A percentile compares a stretch with the other conserved stretches of the same genome.
Conservation (phyloP, 2,329 filamentous ascomycete species). For the Penicillium sp. region DNA sequence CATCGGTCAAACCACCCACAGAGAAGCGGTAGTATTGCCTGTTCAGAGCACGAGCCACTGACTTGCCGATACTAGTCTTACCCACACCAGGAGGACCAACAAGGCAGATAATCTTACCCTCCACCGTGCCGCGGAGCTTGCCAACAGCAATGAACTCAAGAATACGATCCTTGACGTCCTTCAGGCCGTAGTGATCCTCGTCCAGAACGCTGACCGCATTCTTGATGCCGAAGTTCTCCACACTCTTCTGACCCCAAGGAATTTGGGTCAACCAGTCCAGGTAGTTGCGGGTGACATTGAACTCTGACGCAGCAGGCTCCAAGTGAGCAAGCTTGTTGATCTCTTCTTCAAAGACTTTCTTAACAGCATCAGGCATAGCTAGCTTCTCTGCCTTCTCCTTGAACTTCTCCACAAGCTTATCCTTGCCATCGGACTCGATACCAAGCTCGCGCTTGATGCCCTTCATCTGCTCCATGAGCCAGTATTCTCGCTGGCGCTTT, state of each 20-base stretch:
- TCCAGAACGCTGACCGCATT: conserved; percentile 90
- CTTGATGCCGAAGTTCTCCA: conserved; percentile 94
- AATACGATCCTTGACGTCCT: conserved; percentile 98
- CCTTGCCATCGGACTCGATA: conserved; percentile 96
- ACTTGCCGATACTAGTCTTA: conserved; percentile 99
- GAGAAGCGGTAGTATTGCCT: conserved; percentile 98
- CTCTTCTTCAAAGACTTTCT: conserved; percentile 98
- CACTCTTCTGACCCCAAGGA: conserved; percentile 92
- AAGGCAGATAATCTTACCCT: conserved; percentile 97
- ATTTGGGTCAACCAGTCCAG: conserved; percentile 98
- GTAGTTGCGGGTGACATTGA: conserved; percentile 98
- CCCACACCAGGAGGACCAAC: conserved; percentile 97
- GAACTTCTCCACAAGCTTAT: conserved; percentile 97
- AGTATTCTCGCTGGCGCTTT: conserved; percentile 96
- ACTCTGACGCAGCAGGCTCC: conserved; percentile 94
- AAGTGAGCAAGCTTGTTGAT: conserved; percentile 95
- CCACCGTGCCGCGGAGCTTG: conserved; percentile 93
- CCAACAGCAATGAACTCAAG: conserved; percentile 98
- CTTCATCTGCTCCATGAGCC: conserved; percentile 99
- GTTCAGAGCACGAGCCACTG: conserved; percentile 91
- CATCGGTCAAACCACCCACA: conserved; percentile 93
- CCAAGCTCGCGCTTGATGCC: conserved; percentile 94
- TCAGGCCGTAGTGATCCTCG: conserved; percentile 94
- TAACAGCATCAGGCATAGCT: conserved; percentile 94
- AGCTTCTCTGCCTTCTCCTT: conserved; percentile 92